A percentile compares a stretch with the other conserved stretches of the same genome.
These are phyloP conservation scores for Ichthyophthirius multifiliis DNA, from an alignment of 169 alveolate species.

Conservation along the genomic window DNA sequence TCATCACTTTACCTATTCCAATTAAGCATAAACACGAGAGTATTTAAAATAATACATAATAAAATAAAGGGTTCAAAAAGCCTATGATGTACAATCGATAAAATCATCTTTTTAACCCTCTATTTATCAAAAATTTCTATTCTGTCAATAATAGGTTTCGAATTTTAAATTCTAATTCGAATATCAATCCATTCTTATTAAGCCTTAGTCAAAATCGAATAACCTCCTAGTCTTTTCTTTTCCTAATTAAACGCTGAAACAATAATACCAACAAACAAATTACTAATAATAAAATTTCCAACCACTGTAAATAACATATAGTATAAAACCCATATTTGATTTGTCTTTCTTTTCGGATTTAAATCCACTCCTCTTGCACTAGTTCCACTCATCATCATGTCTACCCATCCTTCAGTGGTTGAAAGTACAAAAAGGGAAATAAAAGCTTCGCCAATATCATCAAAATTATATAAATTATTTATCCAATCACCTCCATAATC, in stretches of 20 bases:
- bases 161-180: neutral
- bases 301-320: conserved; percentile 72
- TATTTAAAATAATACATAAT: conserved; percentile 32
- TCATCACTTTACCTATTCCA: conserved; percentile 16
- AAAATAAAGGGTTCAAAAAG: conserved; percentile 41
- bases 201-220: conserved; percentile 8
- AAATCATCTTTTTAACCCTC: neutral
- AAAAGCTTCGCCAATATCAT: conserved; percentile 52
- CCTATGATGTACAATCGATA: neutral
- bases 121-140: neutral
- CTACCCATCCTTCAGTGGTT: conserved; percentile 76
- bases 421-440: conserved; percentile 56
- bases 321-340: conserved; percentile 54
- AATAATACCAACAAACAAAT: conserved; percentile 80
- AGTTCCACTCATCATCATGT: conserved; percentile 48
- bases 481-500: conserved; percentile 74
- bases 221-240: conserved; percentile 32
- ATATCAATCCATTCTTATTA: conserved; percentile 52
- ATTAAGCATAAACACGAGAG: conserved; percentile 22
- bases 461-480: conserved; percentile 47
- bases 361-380: conserved; percentile 25
- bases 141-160: conserved; percentile 13
- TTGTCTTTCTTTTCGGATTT: conserved; percentile 38
- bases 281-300: conserved; percentile 77
- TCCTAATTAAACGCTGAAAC: conserved; percentile 45